Base-by-base conservation (phyloP, 2,329 filamentous ascomycete species). In the Colletotrichum sp. region DNA sequence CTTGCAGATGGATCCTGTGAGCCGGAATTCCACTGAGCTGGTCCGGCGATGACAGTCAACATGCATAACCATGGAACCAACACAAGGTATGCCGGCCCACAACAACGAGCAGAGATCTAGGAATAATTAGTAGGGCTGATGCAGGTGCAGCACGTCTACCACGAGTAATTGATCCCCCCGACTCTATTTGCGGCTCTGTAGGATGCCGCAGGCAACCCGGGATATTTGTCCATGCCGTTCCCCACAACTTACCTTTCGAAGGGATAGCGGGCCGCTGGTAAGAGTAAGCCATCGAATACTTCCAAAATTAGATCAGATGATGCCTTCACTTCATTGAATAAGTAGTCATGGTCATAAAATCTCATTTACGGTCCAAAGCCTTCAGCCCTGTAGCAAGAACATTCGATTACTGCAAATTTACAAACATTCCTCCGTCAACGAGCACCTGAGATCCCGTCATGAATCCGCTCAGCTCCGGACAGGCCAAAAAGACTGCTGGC, bases 341-440 rank as follows among this genome's bases (percentile, higher is more conserved):
- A 13, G 39, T 44, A 44, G 18, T 49, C 6, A 7, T 8, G n/a
- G 16, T 52, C n/a, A n/a, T 13, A 4, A 13, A 3, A 13, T 52
- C 3, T 24, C n/a, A 52, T 13, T 21, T 24, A 18, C 16, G 36
- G 15, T 39, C 13, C 5, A 21, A 13, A 8, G 3, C n/a, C n/a
- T 13, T 13, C 44, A 52, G n/a, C n/a, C 12, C n/a, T 5, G 44
- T 8, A 18, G n/a, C 44, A 4, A 21, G n/a, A 1, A 52, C 1
- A 24, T 52, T 52, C n/a, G 30, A 60, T 75, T 84, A 93, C 80
- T 94, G 93, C 78, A 95, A 84, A 83, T 95, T 94, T 7, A 95
- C 93, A 86, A 93, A 95, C 73, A 94, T 83, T 0, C 93, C 94
- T 12, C 94, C 94, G 84, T 95, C 94, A 12, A 95, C 94, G 55